A percentile compares a stretch with the other conserved stretches of the same genome.
Conservation (phyloP, 345 rosid species). For the Dovyalis caffra region DNA sequence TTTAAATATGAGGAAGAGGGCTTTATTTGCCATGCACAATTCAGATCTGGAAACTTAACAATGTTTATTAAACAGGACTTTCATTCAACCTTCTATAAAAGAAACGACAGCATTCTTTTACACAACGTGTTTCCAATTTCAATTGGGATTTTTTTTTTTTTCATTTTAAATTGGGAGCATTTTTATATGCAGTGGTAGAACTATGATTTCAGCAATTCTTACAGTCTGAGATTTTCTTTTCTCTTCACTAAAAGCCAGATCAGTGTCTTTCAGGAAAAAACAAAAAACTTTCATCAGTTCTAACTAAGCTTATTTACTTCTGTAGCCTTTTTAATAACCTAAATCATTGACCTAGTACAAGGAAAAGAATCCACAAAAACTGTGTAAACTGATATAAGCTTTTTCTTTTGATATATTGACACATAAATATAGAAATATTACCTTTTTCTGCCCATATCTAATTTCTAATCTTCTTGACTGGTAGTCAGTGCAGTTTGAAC, state of each 20-base stretch:
- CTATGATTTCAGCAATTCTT: not conserved
- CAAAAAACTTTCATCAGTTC: not conserved
- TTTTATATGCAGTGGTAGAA: not conserved
- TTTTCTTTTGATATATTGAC: not conserved
- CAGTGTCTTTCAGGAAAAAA: not conserved
- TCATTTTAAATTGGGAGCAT: not conserved
- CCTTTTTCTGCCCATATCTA: conserved; percentile 94
- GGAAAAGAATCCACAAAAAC: not conserved
- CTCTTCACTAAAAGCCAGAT: not conserved
- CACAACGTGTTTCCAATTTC: not conserved
- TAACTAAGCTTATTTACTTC: not conserved
- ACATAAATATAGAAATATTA: conserved; percentile 16
- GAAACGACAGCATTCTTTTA: not conserved
- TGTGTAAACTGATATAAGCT: not conserved
- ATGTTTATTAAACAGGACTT: not conserved
- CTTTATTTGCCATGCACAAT: not conserved
- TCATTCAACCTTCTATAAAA: not conserved
- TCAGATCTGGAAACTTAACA: not conserved
- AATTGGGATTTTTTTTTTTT: too few species aligned
- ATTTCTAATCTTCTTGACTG: conserved; percentile 86
- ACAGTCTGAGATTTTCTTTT: not conserved
- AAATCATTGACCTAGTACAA: not conserved
- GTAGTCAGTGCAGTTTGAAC: conserved; percentile 90
- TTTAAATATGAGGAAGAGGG: not conserved
- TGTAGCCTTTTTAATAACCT: not conserved